Base-by-base conservation (phyloP, 192 early-diverging fungal genomes). In the Gonapodya sp. region DNA sequence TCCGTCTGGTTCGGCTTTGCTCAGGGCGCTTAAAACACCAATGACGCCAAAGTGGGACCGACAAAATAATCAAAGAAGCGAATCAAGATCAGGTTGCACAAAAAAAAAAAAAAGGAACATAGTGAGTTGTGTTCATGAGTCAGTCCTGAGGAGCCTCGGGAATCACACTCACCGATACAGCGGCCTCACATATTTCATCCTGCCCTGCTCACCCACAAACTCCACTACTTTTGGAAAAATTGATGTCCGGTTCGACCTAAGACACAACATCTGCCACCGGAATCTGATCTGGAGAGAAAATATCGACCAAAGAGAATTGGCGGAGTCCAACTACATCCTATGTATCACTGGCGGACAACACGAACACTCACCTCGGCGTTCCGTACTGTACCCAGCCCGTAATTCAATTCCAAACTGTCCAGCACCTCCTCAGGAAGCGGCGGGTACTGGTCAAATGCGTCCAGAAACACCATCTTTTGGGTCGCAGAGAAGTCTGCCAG, bases 141-240 rank as follows among this genome's bases (percentile, higher is more conserved):
- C n/a, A n/a, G n/a, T n/a, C n/a, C n/a, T n/a, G n/a, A n/a, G n/a
- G n/a, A n/a, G n/a, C n/a, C n/a, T n/a, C n/a, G n/a, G n/a, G n/a
- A n/a, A n/a, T n/a, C n/a, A n/a, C n/a, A 16, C 31, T 35, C 36
- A 37, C 80, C 86, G 37, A 83, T 94, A 97, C 31, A 99, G 86
- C 34, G 95, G 95, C 18, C 95, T 86, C 1, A 80, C 79, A 34
- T 80, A 73, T 35, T 82, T 81, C 78, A 80, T 36, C 36, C 81
- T 87, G 0, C 97, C 97, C 83, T 96, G 94, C 64, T 90, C 88
- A n/a, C 90, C 90, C 0, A 97, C 82, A 86, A 99, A 97, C 2
- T 84, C 87, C 2, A 92, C 90, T 1, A 96, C 96, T 0, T 91
- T 84, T 34, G 89, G 89, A 78, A 92, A 93, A 37, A 96, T 91